Conservation (phyloP, 1,139 yeast genomes). For the Torulaspora pretoriensis region DNA sequence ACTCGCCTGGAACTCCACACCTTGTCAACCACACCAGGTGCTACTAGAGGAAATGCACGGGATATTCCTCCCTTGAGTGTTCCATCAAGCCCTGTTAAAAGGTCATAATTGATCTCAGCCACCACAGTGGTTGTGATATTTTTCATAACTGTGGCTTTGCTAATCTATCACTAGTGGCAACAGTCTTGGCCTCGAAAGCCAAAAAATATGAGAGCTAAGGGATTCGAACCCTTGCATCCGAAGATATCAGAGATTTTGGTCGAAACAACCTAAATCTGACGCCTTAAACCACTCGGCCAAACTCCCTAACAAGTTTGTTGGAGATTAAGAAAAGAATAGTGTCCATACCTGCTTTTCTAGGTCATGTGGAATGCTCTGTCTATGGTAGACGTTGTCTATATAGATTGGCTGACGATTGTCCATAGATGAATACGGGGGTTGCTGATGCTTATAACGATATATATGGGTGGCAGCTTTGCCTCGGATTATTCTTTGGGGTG, state of each 20-base stretch:
- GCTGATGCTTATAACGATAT: not conserved
- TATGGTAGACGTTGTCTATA: too few relatives aligned
- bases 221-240: constrained; percentile 36
- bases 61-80: not conserved
- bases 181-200: not conserved
- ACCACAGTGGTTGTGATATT: constrained; percentile 12
- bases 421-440: too few relatives aligned
- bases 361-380: not conserved
- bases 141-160: constrained; percentile 11
- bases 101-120: constrained; percentile 6
- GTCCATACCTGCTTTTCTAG: too few relatives aligned
- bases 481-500: constrained; percentile 5
- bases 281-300: constrained; percentile 37
- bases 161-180: not conserved
- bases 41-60: not conserved
- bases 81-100: not conserved
- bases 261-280: constrained; percentile 31
- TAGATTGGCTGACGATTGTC: too few relatives aligned
- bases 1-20: too few relatives aligned
- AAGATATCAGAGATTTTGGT: constrained; percentile 31
- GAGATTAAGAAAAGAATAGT: too few relatives aligned
- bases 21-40: too few relatives aligned
- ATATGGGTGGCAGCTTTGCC: not conserved
- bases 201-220: constrained; percentile 31
- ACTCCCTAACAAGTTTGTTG: too few relatives aligned